A percentile compares a stretch with the other conserved stretches of the same genome.
phyloP scores from a whole-genome alignment of 2,329 filamentous ascomycete genomes.

The Hyphodiscus sp. region DNA sequence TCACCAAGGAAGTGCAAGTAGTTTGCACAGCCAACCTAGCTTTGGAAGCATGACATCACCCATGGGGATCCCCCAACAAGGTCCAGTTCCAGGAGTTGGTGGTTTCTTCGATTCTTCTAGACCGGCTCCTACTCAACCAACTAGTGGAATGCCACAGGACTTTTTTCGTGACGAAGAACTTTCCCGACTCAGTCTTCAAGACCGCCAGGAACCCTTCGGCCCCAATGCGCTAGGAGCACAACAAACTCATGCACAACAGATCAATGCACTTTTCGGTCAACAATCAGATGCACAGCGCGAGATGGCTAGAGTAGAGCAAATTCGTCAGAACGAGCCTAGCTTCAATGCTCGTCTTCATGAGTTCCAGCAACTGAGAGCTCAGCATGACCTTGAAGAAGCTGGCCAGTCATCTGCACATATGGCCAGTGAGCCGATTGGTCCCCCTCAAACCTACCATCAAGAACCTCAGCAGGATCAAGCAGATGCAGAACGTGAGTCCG shows the following conservation, averaged over 20 bases:
- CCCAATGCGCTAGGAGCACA: constrained; percentile 17
- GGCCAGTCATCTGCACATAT: constrained; percentile 28
- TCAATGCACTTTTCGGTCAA: constrained; percentile 26
- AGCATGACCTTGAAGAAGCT: constrained; percentile 53
- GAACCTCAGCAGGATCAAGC: constrained; percentile 14
- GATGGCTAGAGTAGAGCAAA: constrained; percentile 53
- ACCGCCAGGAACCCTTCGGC: constrained; percentile 23
- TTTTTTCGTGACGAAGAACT: constrained; percentile 68
- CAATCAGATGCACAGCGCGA: constrained; percentile 37
- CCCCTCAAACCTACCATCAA: constrained; percentile 15
- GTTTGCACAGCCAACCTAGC: constrained; percentile 93
- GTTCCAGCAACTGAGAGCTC: constrained; percentile 72
- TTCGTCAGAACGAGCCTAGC: constrained; percentile 53
- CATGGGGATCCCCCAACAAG: constrained; percentile 50
- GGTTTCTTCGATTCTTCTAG: constrained; percentile 63
- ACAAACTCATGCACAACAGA: constrained; percentile 25
- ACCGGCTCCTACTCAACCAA: constrained; percentile 35
- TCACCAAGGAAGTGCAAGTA: constrained; percentile 92
- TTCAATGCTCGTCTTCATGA: constrained; percentile 65
- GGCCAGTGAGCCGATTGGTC: constrained; percentile 24
- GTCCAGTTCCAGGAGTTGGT: constrained; percentile 41
- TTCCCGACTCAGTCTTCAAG: constrained; percentile 55
- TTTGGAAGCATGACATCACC: constrained; percentile 94
- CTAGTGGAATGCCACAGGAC: constrained; percentile 42
- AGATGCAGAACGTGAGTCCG: constrained; percentile 14